Base-by-base conservation (phyloP, 1,284 basidiomycete species). In the Veloporphyrellus conicus region DNA sequence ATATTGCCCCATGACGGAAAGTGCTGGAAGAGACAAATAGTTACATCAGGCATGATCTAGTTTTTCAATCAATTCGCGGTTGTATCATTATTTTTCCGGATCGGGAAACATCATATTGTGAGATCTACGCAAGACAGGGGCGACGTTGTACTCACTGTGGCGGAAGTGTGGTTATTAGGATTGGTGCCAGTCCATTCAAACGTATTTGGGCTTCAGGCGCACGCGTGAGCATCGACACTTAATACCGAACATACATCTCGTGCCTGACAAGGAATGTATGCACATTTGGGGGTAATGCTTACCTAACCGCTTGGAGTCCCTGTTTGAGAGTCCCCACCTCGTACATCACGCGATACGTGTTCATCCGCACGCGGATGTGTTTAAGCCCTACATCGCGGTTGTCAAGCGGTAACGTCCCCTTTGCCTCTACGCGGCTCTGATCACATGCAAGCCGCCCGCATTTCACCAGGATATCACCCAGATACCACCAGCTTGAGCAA, bases 111-210 rank as follows among this genome's bases (percentile, higher is more conserved):
- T 15, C 29, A 4, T 10, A 11, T 5, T 12, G 6, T 10, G 14
- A 31, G 29, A 31, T 10, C 12, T 11, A 11, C 29, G 29, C n/a
- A 31, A 33, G 29, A 25, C 8, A 25, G 23, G 23, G 23, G 23
- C 8, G 23, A 25, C 23, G 8, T 25, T 14, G 28, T 23, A 68
- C 76, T 56, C 57, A 80, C 80, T 16, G 79, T 77, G 15, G 68
- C 78, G 1, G 79, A 79, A 58, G 80, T 79, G 55, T 81, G 76
- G 53, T 81, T 14, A 14, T 29, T 14, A n/a, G n/a, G n/a, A n/a
- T n/a, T 78, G 6, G 77, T 78, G 6, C 79, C 77, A 27, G 68
- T 73, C 81, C 81, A 82, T 18, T 64, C 63, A 54, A 82, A 80
- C 16, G 53, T 60, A 44, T 61, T 66, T 31, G 79, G 76, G 49